Base-by-base conservation (phyloP, 768 basidiomycete genomes). In the Amanita rubescens region DNA sequence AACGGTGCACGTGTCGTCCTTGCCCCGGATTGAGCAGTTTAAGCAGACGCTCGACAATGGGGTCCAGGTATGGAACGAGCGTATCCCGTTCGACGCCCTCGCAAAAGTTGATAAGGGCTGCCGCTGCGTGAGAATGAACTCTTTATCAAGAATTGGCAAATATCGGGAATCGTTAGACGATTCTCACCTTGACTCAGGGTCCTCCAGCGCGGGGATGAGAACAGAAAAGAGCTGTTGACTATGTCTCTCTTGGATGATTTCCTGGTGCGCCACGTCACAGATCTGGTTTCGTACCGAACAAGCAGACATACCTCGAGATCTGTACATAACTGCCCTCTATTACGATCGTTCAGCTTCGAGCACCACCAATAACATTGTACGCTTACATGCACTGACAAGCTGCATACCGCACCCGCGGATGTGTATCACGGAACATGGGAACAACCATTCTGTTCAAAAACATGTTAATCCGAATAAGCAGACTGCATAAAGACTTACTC, bases 31-130 rank as follows among this genome's bases (percentile, higher is more conserved):
- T 79, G 38, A 89, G 72, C 3, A 89, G 71, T 57, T 79, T 82
- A 11, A 87, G 69, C 3, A 90, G 73, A 0, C 85, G 78, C 59
- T 84, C 82, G 25, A 94, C 85, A 58, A 92, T 84, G 0, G 81
- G 76, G 49, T 91, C 90, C 15, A 94, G 79, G 65, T 88, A 91
- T 0, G 87, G 87, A 0, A 85, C 60, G 9, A 90, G 77, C 0
- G 80, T 84, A 20, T 87, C 79, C 14, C 81, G 77, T 59, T 82
- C 85, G 33, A 90, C 88, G 33, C 90, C 88, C 64, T 93, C 87
- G 66, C 90, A 94, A 70, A 93, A 93, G 65, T 94, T 94, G 65
- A 93, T 90, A 20, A 94, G 74, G 0, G 90, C 90, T 0, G 91
- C 86, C 0, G 90, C 89, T 1, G 92, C 88, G 61, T 94, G 91